Conservation (phyloP, 306 rosid genomes). For the Rosa persica region DNA sequence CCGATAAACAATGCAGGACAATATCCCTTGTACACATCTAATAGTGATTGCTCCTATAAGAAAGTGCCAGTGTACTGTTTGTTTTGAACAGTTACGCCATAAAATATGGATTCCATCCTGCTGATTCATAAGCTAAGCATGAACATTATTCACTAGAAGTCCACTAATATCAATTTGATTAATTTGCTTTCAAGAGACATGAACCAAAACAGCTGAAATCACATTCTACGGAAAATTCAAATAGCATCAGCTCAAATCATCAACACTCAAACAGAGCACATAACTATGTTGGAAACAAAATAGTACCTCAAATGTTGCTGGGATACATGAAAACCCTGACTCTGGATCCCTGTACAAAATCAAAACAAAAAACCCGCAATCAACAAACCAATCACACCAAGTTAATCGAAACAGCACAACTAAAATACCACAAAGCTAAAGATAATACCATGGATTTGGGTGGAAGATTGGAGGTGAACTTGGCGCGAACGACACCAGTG, state of each 20-base stretch:
- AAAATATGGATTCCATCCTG: not conserved
- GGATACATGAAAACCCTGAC: slow-evolving; percentile 86
- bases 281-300: not conserved
- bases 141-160: not conserved
- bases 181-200: not conserved
- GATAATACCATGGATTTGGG: slow-evolving; percentile 75
- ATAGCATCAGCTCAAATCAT: not conserved
- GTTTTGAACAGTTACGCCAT: too few relatives aligned
- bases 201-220: not conserved
- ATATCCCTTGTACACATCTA: not conserved
- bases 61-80: not conserved
- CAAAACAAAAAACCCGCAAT: slow-evolving; percentile 10
- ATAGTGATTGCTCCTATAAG: not conserved
- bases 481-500: slow-evolving; percentile 78
- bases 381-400: not conserved
- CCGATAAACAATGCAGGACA: not conserved
- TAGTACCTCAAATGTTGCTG: slow-evolving; percentile 67
- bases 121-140: not conserved
- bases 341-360: slow-evolving; percentile 54
- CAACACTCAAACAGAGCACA: not conserved
- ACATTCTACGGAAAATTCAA: not conserved
- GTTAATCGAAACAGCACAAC: too few relatives aligned
- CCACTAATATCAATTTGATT: not conserved
- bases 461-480: slow-evolving; percentile 78
- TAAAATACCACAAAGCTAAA: not conserved